A percentile compares a stretch with the other conserved stretches of the same genome.
These are phyloP conservation scores for Phytophthora fragariaefolia DNA, from an alignment of 352 stramenopile species.

Conservation along the genomic window DNA sequence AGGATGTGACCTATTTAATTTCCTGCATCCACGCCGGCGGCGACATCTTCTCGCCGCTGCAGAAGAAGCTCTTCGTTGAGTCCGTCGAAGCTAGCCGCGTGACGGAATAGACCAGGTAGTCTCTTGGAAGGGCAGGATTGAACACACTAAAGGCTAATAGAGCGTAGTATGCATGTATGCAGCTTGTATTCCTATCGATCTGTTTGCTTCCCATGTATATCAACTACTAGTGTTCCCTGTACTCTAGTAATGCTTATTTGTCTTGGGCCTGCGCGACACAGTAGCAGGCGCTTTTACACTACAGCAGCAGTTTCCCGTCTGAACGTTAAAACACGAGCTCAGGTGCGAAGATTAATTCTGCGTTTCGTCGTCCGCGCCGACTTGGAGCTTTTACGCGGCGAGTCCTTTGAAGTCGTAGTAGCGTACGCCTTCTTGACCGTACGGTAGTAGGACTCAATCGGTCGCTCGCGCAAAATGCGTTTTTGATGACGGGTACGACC, in stretches of 20 bases:
- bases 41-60: slow-evolving; percentile 82
- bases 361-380: slow-evolving; percentile 32
- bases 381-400: slow-evolving; percentile 29
- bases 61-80: slow-evolving; percentile 87
- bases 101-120: slow-evolving; percentile 16
- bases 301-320: slow-evolving; percentile 16
- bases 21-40: slow-evolving; percentile 82
- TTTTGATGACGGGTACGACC: slow-evolving; percentile 79
- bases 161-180: slow-evolving; percentile 37
- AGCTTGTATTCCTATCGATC: slow-evolving; percentile 38
- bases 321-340: slow-evolving; percentile 9
- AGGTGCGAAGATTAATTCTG: slow-evolving; percentile 37
- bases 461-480: slow-evolving; percentile 59
- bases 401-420: slow-evolving; percentile 18
- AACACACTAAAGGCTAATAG: slow-evolving; percentile 14
- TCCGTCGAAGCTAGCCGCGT: slow-evolving; percentile 40
- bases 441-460: slow-evolving; percentile 81
- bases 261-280: slow-evolving; percentile 14
- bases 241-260: slow-evolving; percentile 12
- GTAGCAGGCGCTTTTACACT: slow-evolving; percentile 18
- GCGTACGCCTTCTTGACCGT: slow-evolving; percentile 74
- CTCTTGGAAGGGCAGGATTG: background rate
- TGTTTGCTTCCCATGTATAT: slow-evolving; percentile 27
- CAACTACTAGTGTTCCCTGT: slow-evolving; percentile 22
- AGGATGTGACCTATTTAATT: slow-evolving; percentile 91